Evolutionary conservation across 129 eudicot species (phyloP), one percentile per base, ranked within the genome.

Genomic region (Chrysanthemum makinoi): DNA sequence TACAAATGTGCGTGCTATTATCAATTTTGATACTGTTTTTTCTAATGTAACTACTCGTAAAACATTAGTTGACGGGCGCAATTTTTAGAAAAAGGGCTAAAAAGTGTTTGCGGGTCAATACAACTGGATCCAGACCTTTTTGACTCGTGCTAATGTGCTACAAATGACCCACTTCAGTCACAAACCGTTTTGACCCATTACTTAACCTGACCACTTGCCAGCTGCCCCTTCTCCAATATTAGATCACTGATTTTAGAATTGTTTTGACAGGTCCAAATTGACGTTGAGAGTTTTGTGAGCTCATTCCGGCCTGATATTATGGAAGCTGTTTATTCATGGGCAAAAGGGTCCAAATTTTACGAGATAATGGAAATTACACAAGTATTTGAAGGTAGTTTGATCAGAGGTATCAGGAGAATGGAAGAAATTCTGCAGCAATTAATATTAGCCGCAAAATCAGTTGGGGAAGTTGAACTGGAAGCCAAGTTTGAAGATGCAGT

Each of bases 351-450:
- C 26, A 95, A 86, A 66, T 95, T 95, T 63, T 95, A 90, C 6
- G 89, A 90, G 74, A 95, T 95, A 1, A 95, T 95, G 99, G 99
- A 95, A 64, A 88, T 88, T 18, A 84, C 99, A 20, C 97, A 80
- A 58, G 99, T 90, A 13, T 95, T 95, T 66, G 96, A 95, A 80
- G 99, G 99, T 39, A 90, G 97, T 73, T 84, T 95, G 76, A 90
- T 95, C 54, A 85, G 99, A 77, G 99, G 97, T 17, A 95, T 95
- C 48, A 86, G 97, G 82, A 86, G 99, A 74, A 75, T 95, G 65
- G 99, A 95, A 78, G 99, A 95, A 83, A 89, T 95, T 44, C 97
- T 95, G 55, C 99, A 95, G 84, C 99, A 95, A 72, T 79, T 95
- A 48, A 95, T 87, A 61, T 78, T 76, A 66, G 97, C 97, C 0